Evolutionary conservation across 441 rosid genomes (phyloP), one percentile per base, ranked within the genome.

Genomic region (Gossypium trilobum): DNA sequence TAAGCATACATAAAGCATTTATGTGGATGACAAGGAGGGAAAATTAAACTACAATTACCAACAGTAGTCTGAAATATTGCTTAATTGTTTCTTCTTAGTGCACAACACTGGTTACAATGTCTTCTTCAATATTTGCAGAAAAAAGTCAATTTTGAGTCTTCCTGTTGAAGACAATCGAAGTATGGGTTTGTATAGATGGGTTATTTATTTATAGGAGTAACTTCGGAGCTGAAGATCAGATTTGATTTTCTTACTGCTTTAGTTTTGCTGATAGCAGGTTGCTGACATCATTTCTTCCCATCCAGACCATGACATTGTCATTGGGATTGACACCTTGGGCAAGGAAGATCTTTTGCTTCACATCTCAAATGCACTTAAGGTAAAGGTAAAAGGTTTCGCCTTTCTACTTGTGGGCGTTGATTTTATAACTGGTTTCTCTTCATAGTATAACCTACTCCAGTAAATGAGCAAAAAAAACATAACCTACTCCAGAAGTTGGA

Each of bases 321-420:
- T 92, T 55, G 97, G 87, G 52, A 68, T 92, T 63, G 92, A 89
- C 75, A 66, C 85, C 14, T 71, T 91, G 78, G 98, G 98, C 25
- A 91, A 91, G 70, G 93, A 92, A 79, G 86, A 92, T 13, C 84
- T 91, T 52, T 79, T 92, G 46, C 68, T 88, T 77, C 83, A 84
- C 54, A 80, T 92, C 72, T 80, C 90, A 2, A 80, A 58, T 2
- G 52, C 73, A 72, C 90, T 92, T 22, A 78, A 88, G 25, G 78
- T 72, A 58, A 92, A 92, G 95, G 95, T 86, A 72, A 64, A 91
- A 92, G 91, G 92, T 86, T 54, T 55, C 78, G 14, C 48, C 31
- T 48, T 20, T 33, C 29, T 56, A 46, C 42, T 54, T 51, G 13
- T 16, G 31, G 27, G 3, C 52, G 22, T 48, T 67, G 55, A 48